A percentile compares a stretch with the other conserved stretches of the same genome.
Evolutionary conservation across 2,329 filamentous ascomycete species (phyloP).

Genomic region (Teratosphaeriaceae sp.): DNA sequence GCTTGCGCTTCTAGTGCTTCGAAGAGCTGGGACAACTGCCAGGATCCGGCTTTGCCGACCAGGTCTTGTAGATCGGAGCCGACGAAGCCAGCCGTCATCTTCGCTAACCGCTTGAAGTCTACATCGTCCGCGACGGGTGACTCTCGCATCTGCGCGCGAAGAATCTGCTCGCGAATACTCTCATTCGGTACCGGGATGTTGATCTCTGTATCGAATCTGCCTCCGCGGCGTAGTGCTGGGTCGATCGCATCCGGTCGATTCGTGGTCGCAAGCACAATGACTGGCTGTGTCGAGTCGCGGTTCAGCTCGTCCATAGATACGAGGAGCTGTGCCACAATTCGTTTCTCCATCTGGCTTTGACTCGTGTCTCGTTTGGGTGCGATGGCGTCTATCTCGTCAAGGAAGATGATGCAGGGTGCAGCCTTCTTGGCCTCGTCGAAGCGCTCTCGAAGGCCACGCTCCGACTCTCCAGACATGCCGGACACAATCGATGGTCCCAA

Average conservation of each 20-base stretch:
- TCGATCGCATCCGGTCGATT: slow-evolving; percentile 84
- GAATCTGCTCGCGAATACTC: slow-evolving; percentile 66
- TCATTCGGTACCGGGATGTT: slow-evolving; percentile 85
- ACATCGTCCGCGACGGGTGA: slow-evolving; percentile 61
- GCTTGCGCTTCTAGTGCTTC: slow-evolving; percentile 41
- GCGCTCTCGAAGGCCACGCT: slow-evolving; percentile 76
- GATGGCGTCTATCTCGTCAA: slow-evolving; percentile 89
- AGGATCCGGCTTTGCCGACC: slow-evolving; percentile 57
- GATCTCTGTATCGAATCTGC: slow-evolving; percentile 75
- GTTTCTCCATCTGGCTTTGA: slow-evolving; percentile 82
- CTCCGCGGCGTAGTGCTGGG: slow-evolving; percentile 65
- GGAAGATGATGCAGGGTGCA: slow-evolving; percentile 84
- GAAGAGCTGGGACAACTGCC: slow-evolving; percentile 56
- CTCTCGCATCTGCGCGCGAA: slow-evolving; percentile 64
- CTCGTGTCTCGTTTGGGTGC: slow-evolving; percentile 77
- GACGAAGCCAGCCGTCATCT: slow-evolving; percentile 85
- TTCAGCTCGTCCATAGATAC: slow-evolving; percentile 78
- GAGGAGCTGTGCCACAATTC: slow-evolving; percentile 75
- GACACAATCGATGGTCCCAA: slow-evolving; percentile 75
- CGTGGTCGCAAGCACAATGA: slow-evolving; percentile 86
- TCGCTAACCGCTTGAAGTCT: slow-evolving; percentile 67
- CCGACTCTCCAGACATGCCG: slow-evolving; percentile 82
- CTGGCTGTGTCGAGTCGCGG: slow-evolving; percentile 60
- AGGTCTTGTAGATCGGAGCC: slow-evolving; percentile 77
- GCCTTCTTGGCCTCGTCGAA: slow-evolving; percentile 83